Percentiles rank a stretch among this genome's conserved stretches.
Evolutionary conservation across 352 stramenopile species (phyloP).

Genomic region (Blastocystis sp.): DNA sequence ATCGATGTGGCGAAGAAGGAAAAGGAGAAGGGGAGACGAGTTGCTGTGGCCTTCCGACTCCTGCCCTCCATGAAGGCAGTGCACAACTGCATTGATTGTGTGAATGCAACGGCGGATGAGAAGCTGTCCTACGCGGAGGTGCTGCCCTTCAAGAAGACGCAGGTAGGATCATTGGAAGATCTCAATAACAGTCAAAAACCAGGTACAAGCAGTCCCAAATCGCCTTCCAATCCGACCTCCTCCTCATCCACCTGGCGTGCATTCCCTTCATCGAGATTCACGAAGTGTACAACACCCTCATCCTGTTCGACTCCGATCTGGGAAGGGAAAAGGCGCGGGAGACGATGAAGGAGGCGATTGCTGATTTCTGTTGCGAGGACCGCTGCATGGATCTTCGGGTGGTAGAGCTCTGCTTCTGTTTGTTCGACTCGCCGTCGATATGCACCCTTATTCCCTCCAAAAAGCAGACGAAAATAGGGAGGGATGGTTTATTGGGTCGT

Average conservation of each 20-base stretch:
- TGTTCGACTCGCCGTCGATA: background rate
- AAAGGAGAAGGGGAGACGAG: background rate
- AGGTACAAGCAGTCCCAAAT: background rate
- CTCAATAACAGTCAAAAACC: conserved; percentile 28
- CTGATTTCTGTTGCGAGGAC: background rate
- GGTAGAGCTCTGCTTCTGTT: conserved; percentile 1
- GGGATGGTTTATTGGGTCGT: background rate
- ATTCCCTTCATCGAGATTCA: conserved; percentile 42
- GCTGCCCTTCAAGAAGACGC: conserved; percentile 39
- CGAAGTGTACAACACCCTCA: background rate
- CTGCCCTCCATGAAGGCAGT: conserved; percentile 25
- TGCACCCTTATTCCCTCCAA: background rate
- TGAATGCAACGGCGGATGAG: background rate
- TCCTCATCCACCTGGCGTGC: conserved; percentile 46
- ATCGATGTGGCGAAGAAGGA: background rate
- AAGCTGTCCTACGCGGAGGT: background rate
- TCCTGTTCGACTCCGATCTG: conserved; percentile 41
- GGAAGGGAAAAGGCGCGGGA: conserved; percentile 23
- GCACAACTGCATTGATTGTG: conserved; percentile 7
- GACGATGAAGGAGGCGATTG: background rate
- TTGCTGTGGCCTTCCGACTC: conserved; percentile 22
- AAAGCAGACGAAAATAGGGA: too few relatives aligned
- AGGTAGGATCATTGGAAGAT: background rate
- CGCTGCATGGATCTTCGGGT: background rate
- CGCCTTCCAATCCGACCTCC: conserved; percentile 4